Evolutionary conservation across 2,329 filamentous ascomycete species (phyloP).

Genomic region (Curvularia lunata): DNA sequence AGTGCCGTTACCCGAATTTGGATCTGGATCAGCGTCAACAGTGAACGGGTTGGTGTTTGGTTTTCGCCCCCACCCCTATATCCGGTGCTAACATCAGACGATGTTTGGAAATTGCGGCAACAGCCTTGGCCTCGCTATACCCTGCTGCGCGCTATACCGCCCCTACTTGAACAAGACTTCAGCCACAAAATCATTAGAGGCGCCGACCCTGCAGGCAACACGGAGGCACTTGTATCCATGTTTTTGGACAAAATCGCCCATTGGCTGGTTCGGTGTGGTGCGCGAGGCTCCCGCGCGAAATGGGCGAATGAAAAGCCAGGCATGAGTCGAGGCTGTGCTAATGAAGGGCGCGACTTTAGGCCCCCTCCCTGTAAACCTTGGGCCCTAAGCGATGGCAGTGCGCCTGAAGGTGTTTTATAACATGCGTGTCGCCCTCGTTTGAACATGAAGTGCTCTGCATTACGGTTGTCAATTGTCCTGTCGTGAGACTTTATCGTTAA

Average conservation of each 20-base stretch:
- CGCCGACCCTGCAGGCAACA: conserved; percentile 3
- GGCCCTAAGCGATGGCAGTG: conserved; percentile 15
- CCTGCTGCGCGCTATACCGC: conserved; percentile 25
- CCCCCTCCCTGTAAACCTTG: conserved; percentile 12
- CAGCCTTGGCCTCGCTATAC: conserved; percentile 30
- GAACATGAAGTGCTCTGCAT: background rate
- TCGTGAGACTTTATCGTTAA: background rate
- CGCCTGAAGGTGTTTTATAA: conserved; percentile 25
- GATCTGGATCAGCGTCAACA: background rate
- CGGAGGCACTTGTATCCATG: conserved; percentile 8
- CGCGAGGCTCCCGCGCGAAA: conserved; percentile 6
- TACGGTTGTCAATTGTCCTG: background rate
- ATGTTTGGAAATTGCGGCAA: conserved; percentile 17
- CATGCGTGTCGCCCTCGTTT: conserved; percentile 1
- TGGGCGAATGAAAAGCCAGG: conserved; percentile 17
- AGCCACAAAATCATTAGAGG: conserved; percentile 13
- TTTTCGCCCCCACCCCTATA: conserved; percentile 16
- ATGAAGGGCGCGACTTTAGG: conserved; percentile 15
- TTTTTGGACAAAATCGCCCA: conserved; percentile 4
- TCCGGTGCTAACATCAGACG: background rate
- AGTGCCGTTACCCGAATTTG: background rate
- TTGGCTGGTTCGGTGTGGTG: conserved; percentile 17
- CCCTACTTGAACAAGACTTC: conserved; percentile 7
- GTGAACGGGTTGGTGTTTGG: background rate
- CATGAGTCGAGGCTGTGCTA: conserved; percentile 31